Percentiles rank a stretch among this genome's conserved stretches.
Evolutionary conservation across 1,139 yeast species (phyloP).

Genomic region (Lodderomyces oxycetoniae): DNA sequence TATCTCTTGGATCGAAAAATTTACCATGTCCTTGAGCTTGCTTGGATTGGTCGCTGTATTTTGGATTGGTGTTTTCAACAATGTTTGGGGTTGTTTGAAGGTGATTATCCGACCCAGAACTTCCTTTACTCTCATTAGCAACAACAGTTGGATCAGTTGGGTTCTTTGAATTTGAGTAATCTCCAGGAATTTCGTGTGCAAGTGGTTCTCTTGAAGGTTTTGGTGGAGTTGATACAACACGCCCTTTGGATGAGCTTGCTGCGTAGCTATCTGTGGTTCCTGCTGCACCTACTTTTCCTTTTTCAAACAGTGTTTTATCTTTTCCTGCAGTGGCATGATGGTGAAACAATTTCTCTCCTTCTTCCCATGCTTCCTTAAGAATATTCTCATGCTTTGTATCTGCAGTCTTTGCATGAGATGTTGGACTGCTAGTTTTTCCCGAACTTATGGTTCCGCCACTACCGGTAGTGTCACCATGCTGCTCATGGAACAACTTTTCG

Average conservation of each 20-base stretch:
- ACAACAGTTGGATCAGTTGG: slow-evolving; percentile 26
- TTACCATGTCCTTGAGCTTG: slow-evolving; percentile 28
- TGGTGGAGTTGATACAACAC: slow-evolving; percentile 31
- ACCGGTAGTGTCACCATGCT: slow-evolving; percentile 3
- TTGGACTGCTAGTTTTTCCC: background rate
- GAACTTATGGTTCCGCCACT: slow-evolving; percentile 2
- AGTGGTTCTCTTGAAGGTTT: slow-evolving; percentile 26
- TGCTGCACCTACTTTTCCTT: slow-evolving; percentile 2
- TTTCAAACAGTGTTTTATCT: slow-evolving; percentile 2
- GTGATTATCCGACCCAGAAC: slow-evolving; percentile 3
- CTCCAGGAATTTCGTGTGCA: slow-evolving; percentile 27
- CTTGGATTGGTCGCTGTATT: slow-evolving; percentile 28
- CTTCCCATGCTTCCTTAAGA: slow-evolving; percentile 10
- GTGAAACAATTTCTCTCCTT: slow-evolving; percentile 11
- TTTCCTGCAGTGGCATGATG: slow-evolving; percentile 8
- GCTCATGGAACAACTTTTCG: slow-evolving; percentile 3
- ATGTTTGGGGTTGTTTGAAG: slow-evolving; percentile 3
- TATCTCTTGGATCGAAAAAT: slow-evolving; percentile 34
- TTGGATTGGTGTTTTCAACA: slow-evolving; percentile 21
- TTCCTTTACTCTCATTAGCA: slow-evolving; percentile 2
- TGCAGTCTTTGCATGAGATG: slow-evolving; percentile 3
- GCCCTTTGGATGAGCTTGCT: slow-evolving; percentile 25
- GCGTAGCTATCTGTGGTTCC: slow-evolving; percentile 7
- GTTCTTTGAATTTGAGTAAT: slow-evolving; percentile 28
- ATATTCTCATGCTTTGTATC: slow-evolving; percentile 7